A percentile compares a stretch with the other conserved stretches of the same genome.
These are phyloP conservation scores for Nicotiana sylvestris DNA, from an alignment of 257 asterid genomes.

Conservation along the genomic window DNA sequence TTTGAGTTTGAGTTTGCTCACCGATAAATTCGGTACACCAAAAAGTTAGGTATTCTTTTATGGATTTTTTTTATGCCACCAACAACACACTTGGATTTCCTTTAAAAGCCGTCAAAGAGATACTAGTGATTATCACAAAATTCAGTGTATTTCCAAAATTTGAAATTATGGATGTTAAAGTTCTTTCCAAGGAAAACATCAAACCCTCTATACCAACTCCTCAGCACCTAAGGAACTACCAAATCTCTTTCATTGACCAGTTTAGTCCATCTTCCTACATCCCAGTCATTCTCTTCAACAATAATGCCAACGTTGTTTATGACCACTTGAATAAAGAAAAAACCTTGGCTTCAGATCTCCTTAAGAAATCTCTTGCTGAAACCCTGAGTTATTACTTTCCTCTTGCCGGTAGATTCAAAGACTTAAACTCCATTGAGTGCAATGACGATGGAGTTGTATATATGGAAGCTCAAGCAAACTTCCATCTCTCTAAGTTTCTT, in stretches of 20 bases:
- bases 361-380: conserved; percentile 20
- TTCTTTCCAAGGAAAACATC: not conserved
- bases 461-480: conserved; percentile 17
- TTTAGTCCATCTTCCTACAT: conserved; percentile 18
- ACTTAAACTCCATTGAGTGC: conserved; percentile 13
- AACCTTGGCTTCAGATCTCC: not conserved
- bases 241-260: conserved; percentile 24
- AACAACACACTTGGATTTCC: no score
- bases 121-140: no score
- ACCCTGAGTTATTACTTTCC: conserved; percentile 23
- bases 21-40: no score
- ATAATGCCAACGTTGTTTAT: not conserved
- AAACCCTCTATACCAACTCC: conserved; percentile 24
- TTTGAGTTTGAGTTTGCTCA: no score
- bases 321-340: not conserved
- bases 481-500: conserved; percentile 16
- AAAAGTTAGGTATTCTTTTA: no score
- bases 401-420: conserved; percentile 22
- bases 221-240: conserved; percentile 13
- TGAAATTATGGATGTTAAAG: not conserved
- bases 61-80: no score
- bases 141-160: no score
- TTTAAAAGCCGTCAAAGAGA: no score
- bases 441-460: conserved; percentile 23
- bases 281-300: conserved; percentile 24